phyloP scores from a whole-genome alignment of 202 grass and related monocot species.

The Tripidium arundinaceum region DNA sequence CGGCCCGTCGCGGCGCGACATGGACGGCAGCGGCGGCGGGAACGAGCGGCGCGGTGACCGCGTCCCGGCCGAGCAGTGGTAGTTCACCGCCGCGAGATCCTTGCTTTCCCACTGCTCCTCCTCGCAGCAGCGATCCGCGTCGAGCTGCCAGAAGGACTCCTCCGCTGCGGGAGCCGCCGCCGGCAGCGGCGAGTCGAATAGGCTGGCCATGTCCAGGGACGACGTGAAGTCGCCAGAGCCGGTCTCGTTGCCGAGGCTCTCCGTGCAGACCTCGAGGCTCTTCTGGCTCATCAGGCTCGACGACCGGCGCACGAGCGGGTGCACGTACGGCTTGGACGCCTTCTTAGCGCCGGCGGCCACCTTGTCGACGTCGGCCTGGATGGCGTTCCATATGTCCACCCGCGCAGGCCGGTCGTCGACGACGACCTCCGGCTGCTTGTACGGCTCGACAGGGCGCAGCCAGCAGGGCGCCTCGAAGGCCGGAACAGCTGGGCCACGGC shows the following conservation, averaged over 20 bases:
- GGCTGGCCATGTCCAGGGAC: constrained; percentile 34
- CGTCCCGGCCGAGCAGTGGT: constrained; percentile 49
- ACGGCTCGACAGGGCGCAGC: constrained; percentile 13
- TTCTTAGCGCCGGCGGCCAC: constrained; percentile 1
- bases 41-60: constrained; percentile 43
- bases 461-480: constrained; percentile 35
- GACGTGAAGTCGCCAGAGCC: constrained; percentile 60
- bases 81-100: constrained; percentile 58
- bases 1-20: constrained; percentile 58
- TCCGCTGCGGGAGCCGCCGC: background rate
- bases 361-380: constrained; percentile 41
- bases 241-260: constrained; percentile 87
- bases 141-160: constrained; percentile 16
- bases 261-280: constrained; percentile 89
- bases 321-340: constrained; percentile 46
- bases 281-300: constrained; percentile 59
- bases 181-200: background rate
- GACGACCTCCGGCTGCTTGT: constrained; percentile 24
- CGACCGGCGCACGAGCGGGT: too few relatives aligned
- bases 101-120: constrained; percentile 14
- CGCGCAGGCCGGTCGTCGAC: constrained; percentile 28
- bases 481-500: constrained; percentile 30
- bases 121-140: background rate
- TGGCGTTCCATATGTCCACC: constrained; percentile 57
- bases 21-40: constrained; percentile 71